Evolutionary conservation across 176 grass and related monocot genomes (phyloP), one percentile per base, ranked within the genome.

Genomic region (Oryza glaberrima): DNA sequence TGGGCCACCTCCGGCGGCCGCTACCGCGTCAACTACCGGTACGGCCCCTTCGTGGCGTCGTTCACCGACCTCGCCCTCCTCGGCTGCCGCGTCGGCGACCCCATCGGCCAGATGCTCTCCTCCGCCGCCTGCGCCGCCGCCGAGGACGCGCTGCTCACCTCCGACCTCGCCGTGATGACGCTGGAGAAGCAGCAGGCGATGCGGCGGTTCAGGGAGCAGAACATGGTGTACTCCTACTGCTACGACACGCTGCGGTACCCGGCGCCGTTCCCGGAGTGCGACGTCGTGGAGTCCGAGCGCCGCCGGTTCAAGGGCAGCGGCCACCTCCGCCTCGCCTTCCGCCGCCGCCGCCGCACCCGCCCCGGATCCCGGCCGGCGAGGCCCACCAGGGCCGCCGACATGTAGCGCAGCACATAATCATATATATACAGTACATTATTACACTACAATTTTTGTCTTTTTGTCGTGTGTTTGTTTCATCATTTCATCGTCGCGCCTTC

Each of bases 191-290:
- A 80, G 64, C 89, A 91, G 54, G 86, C 88, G 11, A 98, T 98
- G 92, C 84, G 76, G 0, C 17, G 52, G 44, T 98, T 95, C 82
- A 69, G 95, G 78, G 91, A 93, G 89, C 73, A 75, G 9, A 86
- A 90, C 82, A 98, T 98, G 95, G 94, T 81, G 7, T 98, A 98
- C 76, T 98, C 95, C 4, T 88, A 85, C 54, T 98, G 95, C 76
- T 95, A 98, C 67, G 95, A 98, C 79, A 82, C 26, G 45, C 61
- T 70, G 64, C 84, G 95, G 1, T 98, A 98, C 78, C 80, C 95
- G 3, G 67, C 45, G 46, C 65, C 54, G 9, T 85, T 93, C 20
- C 89, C 91, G 8, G 92, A 98, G 79, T 95, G 95, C 81, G 87
- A 91, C 79, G 20, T 98, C 12, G 73, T 95, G 6, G 91, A 95